Evolutionary conservation across 441 rosid species (phyloP), one percentile per base, ranked within the genome.

Genomic region (Arabidopsis lyrata): DNA sequence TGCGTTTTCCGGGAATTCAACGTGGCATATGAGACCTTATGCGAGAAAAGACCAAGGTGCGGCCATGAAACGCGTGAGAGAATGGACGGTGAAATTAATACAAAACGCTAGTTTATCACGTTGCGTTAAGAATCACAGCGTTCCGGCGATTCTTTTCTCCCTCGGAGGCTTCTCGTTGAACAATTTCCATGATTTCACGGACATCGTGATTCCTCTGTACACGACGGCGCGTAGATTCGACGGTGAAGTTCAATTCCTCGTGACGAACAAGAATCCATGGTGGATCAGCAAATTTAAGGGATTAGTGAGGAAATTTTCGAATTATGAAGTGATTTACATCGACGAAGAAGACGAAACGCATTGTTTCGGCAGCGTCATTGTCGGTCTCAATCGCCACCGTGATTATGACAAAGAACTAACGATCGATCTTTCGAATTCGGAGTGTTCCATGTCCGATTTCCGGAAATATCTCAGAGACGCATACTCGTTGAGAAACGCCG

Each of bases 101-200:
- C 38, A 58, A 12, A 63, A 70, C 72, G 74, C 66, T 31, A 72
- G 12, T 61, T 66, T 77, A 13, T 45, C 70, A 35, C 72, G 76
- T 35, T 70, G 78, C 76, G 73, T 58, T 16, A 12, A 4, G 31
- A 13, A 49, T 32, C 39, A 48, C 72, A 81, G 72, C 62, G 81
- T 85, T 68, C 89, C 95, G 0, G 96, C 88, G n/a, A 53, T 92
- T 16, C 84, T 94, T 6, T 94, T 94, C 68, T 94, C 99, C 13
- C 59, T 68, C 1, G 92, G 91, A 52, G 99, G 96, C 14, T 94
- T 85, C 68, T 56, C 96, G 0, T 85, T 90, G 9, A 91, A 94
- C 80, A 83, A 86, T 68, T 94, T 87, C 61, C 99, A 94, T 13
- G 91, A 90, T 55, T 91, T 91, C 82, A 81, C 93, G 0, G 97